These are phyloP conservation scores for Agrocybe chaxingu DNA, from an alignment of 768 basidiomycete species.

Conservation along the genomic window DNA sequence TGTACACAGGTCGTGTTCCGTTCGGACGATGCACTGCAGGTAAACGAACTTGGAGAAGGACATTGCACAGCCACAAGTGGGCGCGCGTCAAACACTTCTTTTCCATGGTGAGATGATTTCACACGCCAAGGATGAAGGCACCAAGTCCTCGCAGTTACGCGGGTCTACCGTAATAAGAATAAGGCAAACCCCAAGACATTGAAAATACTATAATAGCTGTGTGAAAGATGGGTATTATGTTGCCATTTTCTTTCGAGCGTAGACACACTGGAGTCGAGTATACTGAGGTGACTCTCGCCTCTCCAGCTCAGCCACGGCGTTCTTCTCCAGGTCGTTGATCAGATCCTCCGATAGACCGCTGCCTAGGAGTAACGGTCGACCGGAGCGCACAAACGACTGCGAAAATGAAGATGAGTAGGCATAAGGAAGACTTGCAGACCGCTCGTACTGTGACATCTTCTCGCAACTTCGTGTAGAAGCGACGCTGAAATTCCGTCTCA, in stretches of 20 bases:
- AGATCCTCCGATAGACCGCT: slow-evolving; percentile 53
- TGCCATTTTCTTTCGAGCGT: slow-evolving; percentile 45
- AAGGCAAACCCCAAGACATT: no score
- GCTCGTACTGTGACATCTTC: slow-evolving; percentile 55
- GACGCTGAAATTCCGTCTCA: slow-evolving; percentile 33
- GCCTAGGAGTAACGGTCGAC: slow-evolving; percentile 65
- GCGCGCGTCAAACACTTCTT: no score
- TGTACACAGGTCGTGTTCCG: no score
- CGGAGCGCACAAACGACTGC: slow-evolving; percentile 64
- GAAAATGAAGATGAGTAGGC: not conserved
- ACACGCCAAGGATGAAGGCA: no score
- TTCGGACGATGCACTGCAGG: not conserved
- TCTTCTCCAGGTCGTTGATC: slow-evolving; percentile 50
- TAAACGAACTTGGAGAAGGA: no score
- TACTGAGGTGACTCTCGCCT: slow-evolving; percentile 45
- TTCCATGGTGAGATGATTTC: no score
- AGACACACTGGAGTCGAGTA: slow-evolving; percentile 57
- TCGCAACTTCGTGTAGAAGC: slow-evolving; percentile 42
- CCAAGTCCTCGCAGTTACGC: no score
- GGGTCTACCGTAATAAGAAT: no score
- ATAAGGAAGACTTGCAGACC: not conserved
- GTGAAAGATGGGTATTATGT: not conserved
- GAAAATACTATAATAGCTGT: not conserved
- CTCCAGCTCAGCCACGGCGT: slow-evolving; percentile 49
- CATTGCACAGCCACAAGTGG: not conserved